These are phyloP conservation scores for Chalaropsis thielavioides DNA, from an alignment of 2,329 filamentous ascomycete species.

Conservation along the genomic window DNA sequence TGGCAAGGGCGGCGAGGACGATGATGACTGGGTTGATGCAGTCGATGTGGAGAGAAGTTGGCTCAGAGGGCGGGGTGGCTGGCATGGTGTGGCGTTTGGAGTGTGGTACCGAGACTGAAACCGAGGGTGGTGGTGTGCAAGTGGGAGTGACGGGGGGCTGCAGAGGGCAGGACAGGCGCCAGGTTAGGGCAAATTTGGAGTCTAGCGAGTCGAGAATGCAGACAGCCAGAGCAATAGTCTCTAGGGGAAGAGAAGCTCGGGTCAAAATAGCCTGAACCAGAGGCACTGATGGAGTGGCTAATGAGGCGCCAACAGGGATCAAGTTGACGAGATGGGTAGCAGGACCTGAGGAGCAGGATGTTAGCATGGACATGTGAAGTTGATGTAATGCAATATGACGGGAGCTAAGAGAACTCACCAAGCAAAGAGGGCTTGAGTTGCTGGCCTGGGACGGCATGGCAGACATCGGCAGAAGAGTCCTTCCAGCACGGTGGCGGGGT, in stretches of 20 bases:
- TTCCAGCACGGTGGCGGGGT: constrained; percentile 47
- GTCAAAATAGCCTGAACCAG: constrained; percentile 47
- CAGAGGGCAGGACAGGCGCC: constrained; percentile 46
- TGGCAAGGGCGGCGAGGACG: constrained; percentile 45
- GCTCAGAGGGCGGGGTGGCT: constrained; percentile 24
- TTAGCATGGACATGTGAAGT: neutral
- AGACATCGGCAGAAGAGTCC: constrained; percentile 27
- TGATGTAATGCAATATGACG: neutral
- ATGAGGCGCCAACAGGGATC: constrained; percentile 47
- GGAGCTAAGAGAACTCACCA: constrained; percentile 24
- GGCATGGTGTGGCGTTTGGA: constrained; percentile 37
- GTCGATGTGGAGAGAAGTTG: constrained; percentile 40
- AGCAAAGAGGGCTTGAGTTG: constrained; percentile 28
- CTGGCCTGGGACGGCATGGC: constrained; percentile 29
- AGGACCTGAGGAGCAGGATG: constrained; percentile 33
- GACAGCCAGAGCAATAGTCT: constrained; percentile 49
- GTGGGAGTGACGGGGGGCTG: constrained; percentile 19
- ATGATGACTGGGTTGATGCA: constrained; percentile 48
- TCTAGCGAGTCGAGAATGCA: constrained; percentile 53
- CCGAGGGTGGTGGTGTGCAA: neutral
- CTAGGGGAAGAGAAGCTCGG: constrained; percentile 42
- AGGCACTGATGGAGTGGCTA: constrained; percentile 41
- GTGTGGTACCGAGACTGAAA: constrained; percentile 17
- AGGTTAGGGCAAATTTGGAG: constrained; percentile 46
- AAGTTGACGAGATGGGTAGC: constrained; percentile 53